phyloP scores from a whole-genome alignment of 768 basidiomycete genomes.

The Tremella mesenterica region DNA sequence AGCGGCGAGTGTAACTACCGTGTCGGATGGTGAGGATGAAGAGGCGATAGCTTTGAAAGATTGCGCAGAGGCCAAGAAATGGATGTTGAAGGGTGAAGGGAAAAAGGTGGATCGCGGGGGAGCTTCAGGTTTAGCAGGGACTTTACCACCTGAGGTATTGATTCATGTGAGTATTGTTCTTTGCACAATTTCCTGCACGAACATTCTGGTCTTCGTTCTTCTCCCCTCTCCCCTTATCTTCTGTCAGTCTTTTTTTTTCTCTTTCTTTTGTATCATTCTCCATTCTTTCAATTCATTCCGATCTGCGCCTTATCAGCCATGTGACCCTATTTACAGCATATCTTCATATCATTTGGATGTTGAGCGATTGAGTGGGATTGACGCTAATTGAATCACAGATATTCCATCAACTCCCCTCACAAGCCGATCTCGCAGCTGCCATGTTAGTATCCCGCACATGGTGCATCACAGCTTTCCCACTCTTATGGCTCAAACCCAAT shows the following conservation, averaged over 20 bases:
- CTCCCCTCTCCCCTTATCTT: no score
- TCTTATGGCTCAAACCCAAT: conserved; percentile 85
- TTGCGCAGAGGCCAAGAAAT: not conserved
- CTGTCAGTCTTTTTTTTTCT: no score
- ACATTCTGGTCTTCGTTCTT: not conserved
- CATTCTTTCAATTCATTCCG: no score
- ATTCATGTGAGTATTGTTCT: conserved; percentile 52
- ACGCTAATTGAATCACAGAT: conserved; percentile 46
- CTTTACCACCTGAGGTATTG: conserved; percentile 79
- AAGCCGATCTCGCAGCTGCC: conserved; percentile 63
- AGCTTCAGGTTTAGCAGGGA: conserved; percentile 6
- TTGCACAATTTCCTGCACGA: not conserved
- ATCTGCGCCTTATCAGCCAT: no score
- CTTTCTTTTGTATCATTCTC: no score
- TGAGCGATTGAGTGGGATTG: no score
- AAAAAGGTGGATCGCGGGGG: conserved; percentile 10
- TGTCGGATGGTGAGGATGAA: conserved; percentile 21
- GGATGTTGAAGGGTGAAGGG: conserved; percentile 1
- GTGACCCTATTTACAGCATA: no score
- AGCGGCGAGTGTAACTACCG: conserved; percentile 17
- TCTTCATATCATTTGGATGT: no score
- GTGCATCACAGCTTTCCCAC: conserved; percentile 92
- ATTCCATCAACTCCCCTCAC: conserved; percentile 67
- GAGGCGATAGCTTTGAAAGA: conserved; percentile 14
- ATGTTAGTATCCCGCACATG: conserved; percentile 79